Evolutionary conservation across 352 stramenopile species (phyloP).

Genomic region (Aphanomyces cochlioides): DNA sequence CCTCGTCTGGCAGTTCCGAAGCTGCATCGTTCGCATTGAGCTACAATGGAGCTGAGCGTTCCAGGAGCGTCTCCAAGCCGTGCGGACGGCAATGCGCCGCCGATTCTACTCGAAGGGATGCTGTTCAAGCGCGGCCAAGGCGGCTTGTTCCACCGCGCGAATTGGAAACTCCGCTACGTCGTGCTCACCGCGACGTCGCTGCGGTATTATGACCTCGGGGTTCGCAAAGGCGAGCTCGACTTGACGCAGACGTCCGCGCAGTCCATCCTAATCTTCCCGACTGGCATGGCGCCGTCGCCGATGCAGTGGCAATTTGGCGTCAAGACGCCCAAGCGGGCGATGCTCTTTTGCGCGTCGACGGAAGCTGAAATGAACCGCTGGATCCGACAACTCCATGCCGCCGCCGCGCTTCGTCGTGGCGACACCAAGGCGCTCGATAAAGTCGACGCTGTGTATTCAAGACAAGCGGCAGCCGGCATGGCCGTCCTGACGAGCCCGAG

Average conservation of each 20-base stretch:
- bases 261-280: constrained; percentile 4
- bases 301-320: constrained; percentile 20
- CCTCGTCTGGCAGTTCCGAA: too few relatives aligned
- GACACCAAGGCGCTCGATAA: background rate
- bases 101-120: background rate
- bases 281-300: background rate
- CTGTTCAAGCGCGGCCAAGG: constrained; percentile 23
- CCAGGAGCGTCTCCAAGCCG: too few relatives aligned
- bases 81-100: too few relatives aligned
- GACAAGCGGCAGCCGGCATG: too few relatives aligned
- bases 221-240: constrained; percentile 23
- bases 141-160: constrained; percentile 15
- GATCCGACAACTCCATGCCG: constrained; percentile 14
- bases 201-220: constrained; percentile 19
- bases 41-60: too few relatives aligned
- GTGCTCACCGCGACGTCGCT: constrained; percentile 11
- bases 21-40: background rate
- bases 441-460: too few relatives aligned
- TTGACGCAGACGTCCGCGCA: background rate
- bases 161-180: constrained; percentile 11
- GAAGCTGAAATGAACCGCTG: constrained; percentile 25
- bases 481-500: too few relatives aligned
- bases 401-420: background rate
- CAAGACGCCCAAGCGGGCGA: constrained; percentile 19
- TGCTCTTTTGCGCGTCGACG: constrained; percentile 12